Conservation (phyloP, 345 rosid genomes). For the Conringia planisiliqua region DNA sequence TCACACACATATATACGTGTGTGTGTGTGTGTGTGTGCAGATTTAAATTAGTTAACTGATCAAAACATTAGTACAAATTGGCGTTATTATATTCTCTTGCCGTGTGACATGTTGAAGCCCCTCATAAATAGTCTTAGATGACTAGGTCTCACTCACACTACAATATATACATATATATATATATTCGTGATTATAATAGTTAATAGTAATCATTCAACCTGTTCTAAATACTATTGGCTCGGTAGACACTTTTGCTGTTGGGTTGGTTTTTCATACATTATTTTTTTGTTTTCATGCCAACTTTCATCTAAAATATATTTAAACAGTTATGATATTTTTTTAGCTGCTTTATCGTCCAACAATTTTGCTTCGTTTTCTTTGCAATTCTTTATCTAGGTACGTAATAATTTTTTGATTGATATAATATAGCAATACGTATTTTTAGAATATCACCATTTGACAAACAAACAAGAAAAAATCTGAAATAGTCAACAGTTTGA, state of each 20-base stretch:
- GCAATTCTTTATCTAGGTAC: neutral
- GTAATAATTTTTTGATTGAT: too few species aligned
- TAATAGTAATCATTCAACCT: neutral
- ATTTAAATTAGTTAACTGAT: neutral
- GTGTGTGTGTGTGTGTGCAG: neutral
- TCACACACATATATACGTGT: neutral
- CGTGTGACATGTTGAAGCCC: neutral
- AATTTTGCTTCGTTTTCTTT: neutral
- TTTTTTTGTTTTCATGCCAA: constrained; percentile 2
- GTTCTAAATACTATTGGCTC: neutral
- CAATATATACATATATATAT: neutral
- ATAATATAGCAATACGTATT: neutral
- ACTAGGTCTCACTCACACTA: neutral
- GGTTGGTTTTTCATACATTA: neutral
- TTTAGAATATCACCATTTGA: neutral
- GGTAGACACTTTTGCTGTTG: constrained; percentile 15
- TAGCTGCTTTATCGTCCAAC: neutral
- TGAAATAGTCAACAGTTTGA: neutral
- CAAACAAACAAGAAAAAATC: neutral
- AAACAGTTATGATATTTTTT: neutral
- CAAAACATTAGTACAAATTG: neutral
- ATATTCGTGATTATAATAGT: neutral
- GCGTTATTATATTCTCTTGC: neutral
- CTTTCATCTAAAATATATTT: too few species aligned
- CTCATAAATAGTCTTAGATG: neutral